Conservation (phyloP, 1,284 basidiomycete species). For the Apiotrichum montevideense region DNA sequence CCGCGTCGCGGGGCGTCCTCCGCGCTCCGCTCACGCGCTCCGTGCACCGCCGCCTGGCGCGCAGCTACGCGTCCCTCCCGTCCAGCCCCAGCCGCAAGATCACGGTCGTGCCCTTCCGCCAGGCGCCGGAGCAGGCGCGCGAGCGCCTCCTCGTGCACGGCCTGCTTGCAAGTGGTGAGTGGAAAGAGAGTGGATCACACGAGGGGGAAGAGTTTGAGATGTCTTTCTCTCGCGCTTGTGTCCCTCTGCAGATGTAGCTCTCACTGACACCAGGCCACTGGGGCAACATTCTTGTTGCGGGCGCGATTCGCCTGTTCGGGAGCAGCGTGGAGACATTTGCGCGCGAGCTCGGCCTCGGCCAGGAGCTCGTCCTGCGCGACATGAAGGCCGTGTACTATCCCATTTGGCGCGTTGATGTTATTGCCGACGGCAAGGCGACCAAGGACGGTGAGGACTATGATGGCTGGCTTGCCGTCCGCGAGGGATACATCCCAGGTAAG, state of each 20-base stretch:
- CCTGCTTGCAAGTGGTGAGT: slow-evolving; percentile 21
- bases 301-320: slow-evolving; percentile 33
- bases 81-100: slow-evolving; percentile 17
- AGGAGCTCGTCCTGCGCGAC: slow-evolving; percentile 20
- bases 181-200: no score
- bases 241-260: no score
- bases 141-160: slow-evolving; percentile 21
- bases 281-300: slow-evolving; percentile 27
- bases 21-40: no score
- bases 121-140: slow-evolving; percentile 20
- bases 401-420: slow-evolving; percentile 35
- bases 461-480: slow-evolving; percentile 24
- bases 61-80: neutral
- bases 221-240: no score
- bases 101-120: slow-evolving; percentile 25
- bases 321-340: slow-evolving; percentile 18
- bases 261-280: slow-evolving; percentile 11
- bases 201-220: no score
- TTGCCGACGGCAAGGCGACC: slow-evolving; percentile 27
- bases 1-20: no score
- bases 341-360: slow-evolving; percentile 30
- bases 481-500: slow-evolving; percentile 38
- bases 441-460: slow-evolving; percentile 12
- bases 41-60: neutral
- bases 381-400: slow-evolving; percentile 40